A percentile compares a stretch with the other conserved stretches of the same genome.
These are phyloP conservation scores for Hypoxylon sp. DNA, from an alignment of 2,329 filamentous ascomycete species.

Conservation along the genomic window DNA sequence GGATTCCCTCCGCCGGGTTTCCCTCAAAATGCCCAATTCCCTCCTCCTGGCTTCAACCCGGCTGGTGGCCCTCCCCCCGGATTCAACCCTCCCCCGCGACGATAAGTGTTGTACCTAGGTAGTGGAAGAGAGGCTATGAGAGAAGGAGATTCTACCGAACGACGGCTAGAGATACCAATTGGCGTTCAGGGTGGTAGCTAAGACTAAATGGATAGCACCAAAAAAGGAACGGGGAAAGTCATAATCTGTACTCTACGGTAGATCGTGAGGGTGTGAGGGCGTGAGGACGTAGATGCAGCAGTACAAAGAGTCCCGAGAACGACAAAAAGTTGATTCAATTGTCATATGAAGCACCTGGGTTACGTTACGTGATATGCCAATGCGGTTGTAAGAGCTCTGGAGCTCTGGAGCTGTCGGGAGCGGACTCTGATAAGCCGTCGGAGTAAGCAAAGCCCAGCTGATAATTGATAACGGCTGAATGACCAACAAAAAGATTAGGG, in stretches of 20 bases:
- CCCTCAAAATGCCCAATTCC: constrained; percentile 54
- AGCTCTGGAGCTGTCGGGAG: background rate
- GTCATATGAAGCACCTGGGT: constrained; percentile 1
- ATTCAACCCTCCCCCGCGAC: constrained; percentile 76
- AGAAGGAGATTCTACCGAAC: constrained; percentile 25
- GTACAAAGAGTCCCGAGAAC: constrained; percentile 16
- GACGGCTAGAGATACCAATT: constrained; percentile 38
- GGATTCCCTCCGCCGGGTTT: constrained; percentile 57
- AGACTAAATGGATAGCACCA: constrained; percentile 38
- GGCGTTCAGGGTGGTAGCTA: constrained; percentile 45
- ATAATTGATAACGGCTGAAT: background rate
- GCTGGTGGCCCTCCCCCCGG: constrained; percentile 64
- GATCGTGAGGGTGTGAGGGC: constrained; percentile 24
- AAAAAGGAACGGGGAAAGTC: constrained; percentile 28
- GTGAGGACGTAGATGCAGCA: constrained; percentile 27
- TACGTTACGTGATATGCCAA: background rate
- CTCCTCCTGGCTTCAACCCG: constrained; percentile 61
- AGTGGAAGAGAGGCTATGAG: constrained; percentile 21
- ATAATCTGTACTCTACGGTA: constrained; percentile 32
- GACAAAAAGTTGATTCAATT: background rate
- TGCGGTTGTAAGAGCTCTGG: background rate
- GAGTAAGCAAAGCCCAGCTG: background rate
- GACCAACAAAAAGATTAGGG: constrained; percentile 29
- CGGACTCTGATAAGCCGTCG: background rate
- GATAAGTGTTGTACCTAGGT: constrained; percentile 56